phyloP scores from a whole-genome alignment of 345 rosid species.

The Boechera retrofracta region DNA sequence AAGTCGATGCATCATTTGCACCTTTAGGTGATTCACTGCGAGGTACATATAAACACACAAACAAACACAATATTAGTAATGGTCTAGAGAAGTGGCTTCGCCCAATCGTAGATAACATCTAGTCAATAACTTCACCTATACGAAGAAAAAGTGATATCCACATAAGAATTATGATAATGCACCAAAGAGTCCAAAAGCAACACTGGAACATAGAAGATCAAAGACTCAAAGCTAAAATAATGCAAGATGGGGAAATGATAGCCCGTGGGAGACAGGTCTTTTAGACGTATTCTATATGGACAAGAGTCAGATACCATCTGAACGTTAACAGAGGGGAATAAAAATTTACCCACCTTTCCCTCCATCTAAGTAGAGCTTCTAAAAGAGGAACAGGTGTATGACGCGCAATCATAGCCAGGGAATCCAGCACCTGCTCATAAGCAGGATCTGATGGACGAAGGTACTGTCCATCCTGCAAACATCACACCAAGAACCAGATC shows the following conservation, averaged over 20 bases:
- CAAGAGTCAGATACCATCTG: conserved; percentile 26
- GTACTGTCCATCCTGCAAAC: conserved; percentile 88
- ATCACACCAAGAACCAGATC: conserved; percentile 34
- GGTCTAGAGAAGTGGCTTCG: conserved; percentile 18
- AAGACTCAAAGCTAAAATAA: conserved; percentile 12
- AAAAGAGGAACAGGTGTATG: conserved; percentile 97
- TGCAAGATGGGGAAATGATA: conserved; percentile 15
- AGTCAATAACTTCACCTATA: conserved; percentile 31
- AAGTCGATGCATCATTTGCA: conserved; percentile 96
- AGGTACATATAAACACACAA: conserved; percentile 32
- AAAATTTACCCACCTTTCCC: conserved; percentile 64
- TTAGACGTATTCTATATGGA: conserved; percentile 8
- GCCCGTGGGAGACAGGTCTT: not conserved
- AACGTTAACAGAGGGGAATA: conserved; percentile 11
- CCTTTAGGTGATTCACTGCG: conserved; percentile 98
- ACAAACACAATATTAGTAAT: conserved; percentile 31
- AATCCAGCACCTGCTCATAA: conserved; percentile 96
- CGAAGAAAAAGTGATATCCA: conserved; percentile 30
- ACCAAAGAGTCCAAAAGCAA: conserved; percentile 32
- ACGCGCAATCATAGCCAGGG: conserved; percentile 95
- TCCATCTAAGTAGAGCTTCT: conserved; percentile 96
- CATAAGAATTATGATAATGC: conserved; percentile 30
- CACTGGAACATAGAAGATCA: conserved; percentile 22
- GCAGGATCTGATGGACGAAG: conserved; percentile 98
- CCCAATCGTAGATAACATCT: conserved; percentile 26